Evolutionary conservation across 169 alveolate genomes (phyloP).

Genomic region (Miamiensis avidus): DNA sequence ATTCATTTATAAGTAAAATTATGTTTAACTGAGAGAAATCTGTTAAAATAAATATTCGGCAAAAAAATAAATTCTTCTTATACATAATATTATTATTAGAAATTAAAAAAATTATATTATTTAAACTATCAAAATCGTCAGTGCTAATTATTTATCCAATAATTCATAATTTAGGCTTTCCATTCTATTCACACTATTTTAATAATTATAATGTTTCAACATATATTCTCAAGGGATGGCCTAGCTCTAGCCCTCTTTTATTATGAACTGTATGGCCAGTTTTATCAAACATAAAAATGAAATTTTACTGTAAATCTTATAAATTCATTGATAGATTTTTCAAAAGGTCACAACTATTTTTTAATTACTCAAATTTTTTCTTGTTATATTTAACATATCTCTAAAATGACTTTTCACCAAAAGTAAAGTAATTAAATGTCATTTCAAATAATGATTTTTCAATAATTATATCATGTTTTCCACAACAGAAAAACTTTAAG

Average conservation of each 20-base stretch:
- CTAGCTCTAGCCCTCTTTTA: not conserved
- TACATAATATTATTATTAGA: too few species aligned
- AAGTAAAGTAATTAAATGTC: not conserved
- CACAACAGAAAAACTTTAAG: not conserved
- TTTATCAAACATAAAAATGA: not conserved
- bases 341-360: too few species aligned
- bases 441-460: not conserved
- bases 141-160: too few species aligned
- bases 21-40: too few species aligned
- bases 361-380: too few species aligned
- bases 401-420: not conserved
- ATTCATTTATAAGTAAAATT: too few species aligned
- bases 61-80: too few species aligned
- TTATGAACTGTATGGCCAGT: not conserved
- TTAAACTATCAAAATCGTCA: too few species aligned
- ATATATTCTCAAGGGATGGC: not conserved
- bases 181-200: not conserved
- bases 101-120: too few species aligned
- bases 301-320: not conserved
- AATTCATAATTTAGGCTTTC: too few species aligned
- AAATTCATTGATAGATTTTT: not conserved
- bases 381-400: too few species aligned
- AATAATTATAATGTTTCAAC: not conserved
- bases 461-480: not conserved
- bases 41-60: too few species aligned